Base-by-base conservation (phyloP, 495 filamentous ascomycete species). In the Lophium mytilinum region DNA sequence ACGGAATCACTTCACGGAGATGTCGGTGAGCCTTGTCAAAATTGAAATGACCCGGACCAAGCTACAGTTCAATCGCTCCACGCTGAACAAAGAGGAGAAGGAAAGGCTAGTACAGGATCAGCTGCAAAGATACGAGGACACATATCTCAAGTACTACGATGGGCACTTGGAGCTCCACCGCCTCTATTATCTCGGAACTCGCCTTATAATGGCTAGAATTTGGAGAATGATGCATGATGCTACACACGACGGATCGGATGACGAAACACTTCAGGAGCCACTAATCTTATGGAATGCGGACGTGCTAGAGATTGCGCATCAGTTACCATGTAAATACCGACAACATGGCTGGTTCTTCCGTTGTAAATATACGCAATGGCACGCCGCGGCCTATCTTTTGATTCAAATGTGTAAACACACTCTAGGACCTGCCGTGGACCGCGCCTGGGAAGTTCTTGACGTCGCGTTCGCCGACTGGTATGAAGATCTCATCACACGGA, bases 311-410 rank as follows among this genome's bases (percentile, higher is more conserved):
- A 56, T 56, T 15, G 24, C 48, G 37, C 33, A 56, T 51, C 58
- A 61, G 19, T 46, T 61, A 3, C 53, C 58, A 4, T 18, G 43
- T 18, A 49, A 37, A 11, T 46, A 24, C 12, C 17, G 53, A 4
- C 58, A 45, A 14, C 49, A 21, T 15, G 58, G 58, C 21, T 61
- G 58, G 58, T 56, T 53, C 40, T 61, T 56, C 14, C 58, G 58
- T 34, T 61, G 58, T 47, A 56, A 53, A 18, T 45, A 56, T 53
- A 56, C 48, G 33, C 39, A 56, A 49, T 61, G 58, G 58, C 58
- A 56, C 21, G 58, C 58, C 12, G 40, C 56, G 33, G 58, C 53
- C 36, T 61, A 61, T 48, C 46, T 61, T 3, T 37, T 61, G 18
- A 56, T 47, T 3, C 24, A 61, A 36, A 15, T 61, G 6, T 53